Evolutionary conservation across 768 basidiomycete species (phyloP), one percentile per base, ranked within the genome.

Genomic region (Strobilomyces confusus): DNA sequence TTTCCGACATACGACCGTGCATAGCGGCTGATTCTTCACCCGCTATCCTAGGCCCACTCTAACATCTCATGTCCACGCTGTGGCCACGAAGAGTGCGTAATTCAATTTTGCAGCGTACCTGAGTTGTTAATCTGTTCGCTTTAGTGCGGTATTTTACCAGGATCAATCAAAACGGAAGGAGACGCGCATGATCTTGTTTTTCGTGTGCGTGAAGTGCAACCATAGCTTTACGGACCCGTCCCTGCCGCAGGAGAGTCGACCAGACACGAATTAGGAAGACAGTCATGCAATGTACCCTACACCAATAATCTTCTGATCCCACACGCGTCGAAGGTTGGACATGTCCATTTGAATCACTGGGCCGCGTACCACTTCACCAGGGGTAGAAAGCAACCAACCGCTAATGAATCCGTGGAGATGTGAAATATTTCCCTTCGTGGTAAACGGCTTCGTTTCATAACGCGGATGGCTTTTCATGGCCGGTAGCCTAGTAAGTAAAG

Each of bases 151-250:
- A 5, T 83, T 90, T 66, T 98, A 89, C 70, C 95, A 98, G 70
- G 95, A 98, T 71, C 95, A 98, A 69, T 97, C 93, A 17, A 95
- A 95, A 68, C 86, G 95, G 51, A 92, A 92, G 63, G 92, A 95
- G 67, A 98, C 95, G 1, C 81, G 89, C 2, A 95, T 95, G 93
- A 90, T 91, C 46, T 78, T 93, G 2, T 95, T 94, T 75, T 95
- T 84, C 66, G 91, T 93, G 43, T 95, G 92, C 67, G 81, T 83
- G 20, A 87, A 87, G 61, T 92, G 90, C 68, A 85, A 86, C 59
- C 75, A 87, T 58, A 82, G 76, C 62, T 92, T 87, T 65, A 78
- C 77, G 48, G 91, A 93, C 69, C 85, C 89, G 20, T 77, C 75
- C 22, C 63, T 89, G 40, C 73, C 79, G 9, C 63, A 67, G 32